Percentiles rank a stretch among this genome's conserved stretches.
These are phyloP conservation scores for Pezicula radicicola DNA, from an alignment of 2,329 filamentous ascomycete genomes.

Conservation along the genomic window DNA sequence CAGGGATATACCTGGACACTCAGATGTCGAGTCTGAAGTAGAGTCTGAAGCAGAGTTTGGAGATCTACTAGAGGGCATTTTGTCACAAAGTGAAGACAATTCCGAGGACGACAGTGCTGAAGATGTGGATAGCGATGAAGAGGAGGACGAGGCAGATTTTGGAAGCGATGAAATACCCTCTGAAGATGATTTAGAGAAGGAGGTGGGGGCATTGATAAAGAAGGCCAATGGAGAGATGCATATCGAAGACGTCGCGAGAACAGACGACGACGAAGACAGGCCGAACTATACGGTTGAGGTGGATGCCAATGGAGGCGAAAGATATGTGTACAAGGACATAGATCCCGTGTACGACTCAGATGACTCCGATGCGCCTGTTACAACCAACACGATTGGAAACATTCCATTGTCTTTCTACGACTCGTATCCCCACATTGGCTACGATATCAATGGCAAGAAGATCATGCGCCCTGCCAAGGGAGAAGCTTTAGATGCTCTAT, in stretches of 20 bases:
- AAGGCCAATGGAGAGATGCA: slow-evolving; percentile 36
- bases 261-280: slow-evolving; percentile 35
- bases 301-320: slow-evolving; percentile 85
- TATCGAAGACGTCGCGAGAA: slow-evolving; percentile 22
- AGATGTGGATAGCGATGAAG: slow-evolving; percentile 40
- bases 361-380: slow-evolving; percentile 78
- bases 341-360: slow-evolving; percentile 95
- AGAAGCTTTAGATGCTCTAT: slow-evolving; percentile 85
- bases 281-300: slow-evolving; percentile 57
- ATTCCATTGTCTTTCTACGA: slow-evolving; percentile 96
- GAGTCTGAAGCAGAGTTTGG: slow-evolving; percentile 54
- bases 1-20: slow-evolving; percentile 45
- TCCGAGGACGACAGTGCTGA: slow-evolving; percentile 50
- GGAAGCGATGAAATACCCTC: slow-evolving; percentile 49
- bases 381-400: slow-evolving; percentile 88
- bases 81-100: slow-evolving; percentile 56
- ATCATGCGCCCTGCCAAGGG: slow-evolving; percentile 95
- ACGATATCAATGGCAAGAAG: slow-evolving; percentile 98
- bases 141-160: slow-evolving; percentile 43
- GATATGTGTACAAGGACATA: slow-evolving; percentile 92
- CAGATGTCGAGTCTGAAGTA: slow-evolving; percentile 42
- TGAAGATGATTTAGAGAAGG: slow-evolving; percentile 29
- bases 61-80: slow-evolving; percentile 52
- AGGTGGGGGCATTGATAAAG: slow-evolving; percentile 35
- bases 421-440: slow-evolving; percentile 95